Percentiles rank a stretch among this genome's conserved stretches.
phyloP scores from a whole-genome alignment of 306 rosid species.

The Vigna unguiculata region DNA sequence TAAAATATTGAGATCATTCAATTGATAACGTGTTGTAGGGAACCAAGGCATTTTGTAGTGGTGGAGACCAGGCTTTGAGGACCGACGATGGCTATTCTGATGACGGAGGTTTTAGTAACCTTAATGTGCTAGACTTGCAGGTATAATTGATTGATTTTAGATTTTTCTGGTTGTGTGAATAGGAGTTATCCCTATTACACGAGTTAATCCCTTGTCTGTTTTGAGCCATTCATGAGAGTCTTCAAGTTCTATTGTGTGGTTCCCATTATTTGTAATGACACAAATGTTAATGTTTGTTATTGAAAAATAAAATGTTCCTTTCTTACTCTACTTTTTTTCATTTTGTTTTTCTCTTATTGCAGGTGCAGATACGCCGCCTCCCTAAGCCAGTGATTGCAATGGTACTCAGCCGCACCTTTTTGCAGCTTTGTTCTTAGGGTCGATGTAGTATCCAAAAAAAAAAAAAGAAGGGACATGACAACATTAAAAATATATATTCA shows the following conservation, averaged over 20 bases:
- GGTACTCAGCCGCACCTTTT: slow-evolving; percentile 53
- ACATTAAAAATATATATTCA: background rate
- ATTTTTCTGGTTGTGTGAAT: slow-evolving; percentile 13
- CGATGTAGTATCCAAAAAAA: background rate
- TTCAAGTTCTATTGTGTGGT: slow-evolving; percentile 23
- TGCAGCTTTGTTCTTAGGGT: slow-evolving; percentile 1
- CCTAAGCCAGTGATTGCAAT: slow-evolving; percentile 95
- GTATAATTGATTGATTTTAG: slow-evolving; percentile 44
- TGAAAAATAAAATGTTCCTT: slow-evolving; percentile 6
- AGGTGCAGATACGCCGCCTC: slow-evolving; percentile 91
- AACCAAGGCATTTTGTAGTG: slow-evolving; percentile 86
- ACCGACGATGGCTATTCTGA: slow-evolving; percentile 82
- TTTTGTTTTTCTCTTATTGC: slow-evolving; percentile 37
- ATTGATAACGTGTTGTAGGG: slow-evolving; percentile 55
- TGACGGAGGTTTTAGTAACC: slow-evolving; percentile 67
- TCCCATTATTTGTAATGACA: slow-evolving; percentile 35
- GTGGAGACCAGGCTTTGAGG: slow-evolving; percentile 91
- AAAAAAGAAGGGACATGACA: background rate
- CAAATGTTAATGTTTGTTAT: slow-evolving; percentile 14
- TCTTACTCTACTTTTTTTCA: slow-evolving; percentile 23
- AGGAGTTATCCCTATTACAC: background rate
- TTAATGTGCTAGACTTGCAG: slow-evolving; percentile 92
- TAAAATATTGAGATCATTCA: background rate
- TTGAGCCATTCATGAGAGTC: slow-evolving; percentile 17
- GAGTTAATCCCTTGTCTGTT: background rate